phyloP scores from a whole-genome alignment of 164 flowering plant species.

The Magnolia kwangsiensis region DNA sequence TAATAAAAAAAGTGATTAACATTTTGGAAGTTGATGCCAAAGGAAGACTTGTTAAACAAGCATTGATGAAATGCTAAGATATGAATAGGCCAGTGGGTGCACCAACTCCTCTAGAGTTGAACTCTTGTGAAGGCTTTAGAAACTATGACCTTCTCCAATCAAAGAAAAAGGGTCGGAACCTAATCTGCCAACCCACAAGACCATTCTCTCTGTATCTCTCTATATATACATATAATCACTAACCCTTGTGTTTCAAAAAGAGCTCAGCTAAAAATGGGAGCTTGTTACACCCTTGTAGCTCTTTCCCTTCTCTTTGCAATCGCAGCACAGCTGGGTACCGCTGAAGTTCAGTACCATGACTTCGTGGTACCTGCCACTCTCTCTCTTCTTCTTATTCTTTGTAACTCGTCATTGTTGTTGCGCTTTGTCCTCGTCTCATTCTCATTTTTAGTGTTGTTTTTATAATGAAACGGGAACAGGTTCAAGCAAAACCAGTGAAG shows the following conservation, averaged over 20 bases:
- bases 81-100: slow-evolving; percentile 50
- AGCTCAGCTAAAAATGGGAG: slow-evolving; percentile 8
- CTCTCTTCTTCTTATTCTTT: not conserved
- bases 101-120: slow-evolving; percentile 43
- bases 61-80: slow-evolving; percentile 16
- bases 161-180: slow-evolving; percentile 30
- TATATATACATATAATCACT: slow-evolving; percentile 6
- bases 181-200: slow-evolving; percentile 43
- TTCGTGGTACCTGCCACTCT: slow-evolving; percentile 41
- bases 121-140: slow-evolving; percentile 10
- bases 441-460: not conserved
- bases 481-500: slow-evolving; percentile 86
- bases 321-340: slow-evolving; percentile 7
- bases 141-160: not conserved
- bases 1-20: not conserved
- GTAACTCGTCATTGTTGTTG: not conserved
- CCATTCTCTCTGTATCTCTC: slow-evolving; percentile 6
- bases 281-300: slow-evolving; percentile 11
- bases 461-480: slow-evolving; percentile 26
- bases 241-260: not conserved
- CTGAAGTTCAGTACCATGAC: slow-evolving; percentile 48
- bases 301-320: slow-evolving; percentile 15
- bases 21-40: slow-evolving; percentile 13
- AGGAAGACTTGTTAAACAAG: slow-evolving; percentile 37
- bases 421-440: not conserved